Evolutionary conservation across 179 eudicot species (phyloP).

Genomic region (Silene vulgaris): DNA sequence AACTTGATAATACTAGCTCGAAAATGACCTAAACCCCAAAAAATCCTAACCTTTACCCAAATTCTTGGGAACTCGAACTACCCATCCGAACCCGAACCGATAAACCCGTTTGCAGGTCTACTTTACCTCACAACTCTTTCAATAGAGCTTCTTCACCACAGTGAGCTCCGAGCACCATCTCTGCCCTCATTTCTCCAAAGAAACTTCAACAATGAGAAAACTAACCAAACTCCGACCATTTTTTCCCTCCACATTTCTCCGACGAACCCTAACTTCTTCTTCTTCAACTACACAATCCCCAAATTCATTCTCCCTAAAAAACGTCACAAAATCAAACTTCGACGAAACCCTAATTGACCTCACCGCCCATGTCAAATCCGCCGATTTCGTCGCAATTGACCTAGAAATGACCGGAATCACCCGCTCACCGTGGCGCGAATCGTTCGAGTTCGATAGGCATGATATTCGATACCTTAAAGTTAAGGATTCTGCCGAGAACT

Average conservation of each 20-base stretch:
- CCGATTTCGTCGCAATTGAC: slow-evolving; percentile 72
- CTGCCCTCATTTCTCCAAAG: not conserved
- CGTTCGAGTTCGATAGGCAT: slow-evolving; percentile 60
- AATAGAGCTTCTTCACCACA: not conserved
- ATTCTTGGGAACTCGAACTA: too few relatives aligned
- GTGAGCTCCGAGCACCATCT: not conserved
- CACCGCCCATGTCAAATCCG: slow-evolving; percentile 46
- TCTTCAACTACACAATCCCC: not conserved
- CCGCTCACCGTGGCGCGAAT: slow-evolving; percentile 89
- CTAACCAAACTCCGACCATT: slow-evolving; percentile 16
- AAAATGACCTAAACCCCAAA: too few relatives aligned
- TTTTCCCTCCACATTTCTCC: slow-evolving; percentile 12
- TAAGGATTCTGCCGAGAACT: slow-evolving; percentile 83
- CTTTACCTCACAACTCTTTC: not conserved
- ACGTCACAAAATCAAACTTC: slow-evolving; percentile 79
- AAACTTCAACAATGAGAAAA: slow-evolving; percentile 22
- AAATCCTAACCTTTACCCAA: too few relatives aligned
- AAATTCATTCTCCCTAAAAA: slow-evolving; percentile 48
- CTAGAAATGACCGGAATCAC: slow-evolving; percentile 84
- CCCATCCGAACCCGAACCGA: too few relatives aligned
- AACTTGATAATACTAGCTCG: too few relatives aligned
- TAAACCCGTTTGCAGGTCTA: not conserved
- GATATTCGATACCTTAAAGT: slow-evolving; percentile 74
- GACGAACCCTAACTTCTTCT: slow-evolving; percentile 31
- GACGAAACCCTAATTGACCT: slow-evolving; percentile 50